These are phyloP conservation scores for Friedmanniomyces simplex DNA, from an alignment of 495 filamentous ascomycete genomes.

Conservation along the genomic window DNA sequence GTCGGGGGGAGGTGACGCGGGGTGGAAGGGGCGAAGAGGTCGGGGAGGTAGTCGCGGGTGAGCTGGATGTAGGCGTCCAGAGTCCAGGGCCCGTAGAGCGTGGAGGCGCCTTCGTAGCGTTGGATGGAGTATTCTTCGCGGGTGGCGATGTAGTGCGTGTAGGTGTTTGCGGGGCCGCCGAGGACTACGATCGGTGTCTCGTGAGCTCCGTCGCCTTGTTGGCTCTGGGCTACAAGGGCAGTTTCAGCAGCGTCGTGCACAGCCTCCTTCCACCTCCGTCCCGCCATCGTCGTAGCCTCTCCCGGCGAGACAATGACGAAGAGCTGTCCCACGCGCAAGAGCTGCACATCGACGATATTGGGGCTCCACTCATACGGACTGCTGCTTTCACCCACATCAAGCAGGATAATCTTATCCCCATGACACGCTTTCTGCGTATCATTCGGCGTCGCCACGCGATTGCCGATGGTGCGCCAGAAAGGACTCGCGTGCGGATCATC, in stretches of 20 bases:
- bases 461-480: conserved; percentile 68
- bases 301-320: conserved; percentile 80
- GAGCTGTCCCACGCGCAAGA: conserved; percentile 78
- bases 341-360: conserved; percentile 87
- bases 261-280: conserved; percentile 81
- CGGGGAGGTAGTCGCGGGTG: conserved; percentile 60
- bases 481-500: conserved; percentile 67
- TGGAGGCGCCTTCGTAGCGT: conserved; percentile 91
- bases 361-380: conserved; percentile 82
- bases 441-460: conserved; percentile 59
- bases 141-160: conserved; percentile 92
- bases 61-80: conserved; percentile 84
- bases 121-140: conserved; percentile 85
- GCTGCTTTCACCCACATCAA: conserved; percentile 76
- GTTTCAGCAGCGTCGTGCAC: conserved; percentile 40
- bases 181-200: conserved; percentile 63
- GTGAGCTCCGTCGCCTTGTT: neutral
- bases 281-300: conserved; percentile 92
- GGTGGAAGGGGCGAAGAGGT: conserved; percentile 45
- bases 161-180: conserved; percentile 89
- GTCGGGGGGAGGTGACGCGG: conserved; percentile 28
- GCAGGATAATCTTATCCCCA: conserved; percentile 70
- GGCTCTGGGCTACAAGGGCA: neutral
- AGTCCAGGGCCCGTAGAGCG: conserved; percentile 86
- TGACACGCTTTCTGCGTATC: conserved; percentile 70